Base-by-base conservation (phyloP, 768 basidiomycete species). In the Amanita fuliginea region DNA sequence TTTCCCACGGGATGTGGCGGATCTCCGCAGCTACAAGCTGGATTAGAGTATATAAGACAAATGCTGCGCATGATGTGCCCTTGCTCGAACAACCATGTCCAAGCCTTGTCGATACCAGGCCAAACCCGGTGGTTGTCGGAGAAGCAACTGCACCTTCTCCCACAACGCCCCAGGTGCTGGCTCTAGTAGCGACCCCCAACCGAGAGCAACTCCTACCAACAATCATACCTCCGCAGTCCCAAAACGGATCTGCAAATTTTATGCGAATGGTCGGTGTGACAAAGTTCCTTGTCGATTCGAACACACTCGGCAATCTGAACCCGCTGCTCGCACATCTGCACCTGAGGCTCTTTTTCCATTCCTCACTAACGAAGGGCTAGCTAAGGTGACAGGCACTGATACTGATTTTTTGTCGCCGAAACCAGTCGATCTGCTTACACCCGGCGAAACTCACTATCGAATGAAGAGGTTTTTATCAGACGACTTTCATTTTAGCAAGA, bases 101-200 rank as follows among this genome's bases (percentile, higher is more conserved):
- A 50, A 14, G 33, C 49, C 49, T 22, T 50, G 49, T 43, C 49
- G 33, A 10, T 50, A 30, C 34, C 28, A 42, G 28, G 13, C 10
- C n/a, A 33, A 34, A 19, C 68, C 72, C 6, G 59, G 65, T 28
- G 78, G 78, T 26, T 80, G 78, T 59, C 62, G 65, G n/a, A 77
- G 77, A 42, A 52, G 46, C 21, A 53, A 59, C 11, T 79, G 77
- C 54, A 56, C 10, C 1, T 79, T 64, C 36, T 53, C 54, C 10
- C 68, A 61, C 51, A 37, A 35, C 46, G 6, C 34, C 26, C 28
- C 36, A 30, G 21, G 49, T 44, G 16, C 18, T 44, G 14, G 6
- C 19, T 16, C 42, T 28, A 28, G 42, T 43, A 28, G 26, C 42
- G 26, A 43, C 42, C 42, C 18, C 13, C 42, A 47, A 11, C 40